A percentile compares a stretch with the other conserved stretches of the same genome.
Evolutionary conservation across 2,329 filamentous ascomycete species (phyloP).

Genomic region (Meredithiella fracta): DNA sequence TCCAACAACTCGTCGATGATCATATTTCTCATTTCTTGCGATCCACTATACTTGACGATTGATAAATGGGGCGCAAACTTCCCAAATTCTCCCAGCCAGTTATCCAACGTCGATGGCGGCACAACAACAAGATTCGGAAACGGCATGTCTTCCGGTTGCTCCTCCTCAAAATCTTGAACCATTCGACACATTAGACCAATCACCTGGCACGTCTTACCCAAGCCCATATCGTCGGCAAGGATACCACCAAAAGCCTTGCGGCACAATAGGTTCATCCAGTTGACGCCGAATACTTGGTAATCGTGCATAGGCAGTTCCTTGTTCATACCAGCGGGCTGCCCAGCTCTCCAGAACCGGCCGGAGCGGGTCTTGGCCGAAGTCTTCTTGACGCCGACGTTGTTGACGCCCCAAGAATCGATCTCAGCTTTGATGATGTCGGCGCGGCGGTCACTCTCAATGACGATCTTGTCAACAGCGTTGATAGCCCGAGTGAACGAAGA

Average conservation of each 20-base stretch:
- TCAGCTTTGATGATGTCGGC: slow-evolving; percentile 39
- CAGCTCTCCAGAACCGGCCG: slow-evolving; percentile 8
- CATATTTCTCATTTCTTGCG: slow-evolving; percentile 46
- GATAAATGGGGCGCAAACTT: slow-evolving; percentile 65
- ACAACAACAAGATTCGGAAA: slow-evolving; percentile 76
- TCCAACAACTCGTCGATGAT: slow-evolving; percentile 48
- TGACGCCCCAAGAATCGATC: slow-evolving; percentile 33
- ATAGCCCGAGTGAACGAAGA: slow-evolving; percentile 66
- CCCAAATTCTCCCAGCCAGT: slow-evolving; percentile 84
- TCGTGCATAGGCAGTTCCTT: slow-evolving; percentile 67
- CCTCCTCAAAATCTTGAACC: slow-evolving; percentile 41
- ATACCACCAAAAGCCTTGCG: slow-evolving; percentile 70
- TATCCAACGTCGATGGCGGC: slow-evolving; percentile 83
- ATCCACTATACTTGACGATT: slow-evolving; percentile 55
- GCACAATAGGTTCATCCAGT: slow-evolving; percentile 82
- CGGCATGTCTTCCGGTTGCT: slow-evolving; percentile 24
- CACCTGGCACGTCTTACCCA: slow-evolving; percentile 93
- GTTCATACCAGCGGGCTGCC: slow-evolving; percentile 65
- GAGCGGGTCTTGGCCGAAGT: neutral
- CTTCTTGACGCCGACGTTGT: slow-evolving; percentile 27
- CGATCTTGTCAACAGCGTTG: slow-evolving; percentile 67
- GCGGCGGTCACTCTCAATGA: slow-evolving; percentile 56
- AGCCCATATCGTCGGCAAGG: slow-evolving; percentile 90
- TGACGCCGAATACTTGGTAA: slow-evolving; percentile 85
- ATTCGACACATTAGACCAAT: slow-evolving; percentile 82